Base-by-base conservation (phyloP, 2,329 filamentous ascomycete genomes). In the Talaromyces sp. region DNA sequence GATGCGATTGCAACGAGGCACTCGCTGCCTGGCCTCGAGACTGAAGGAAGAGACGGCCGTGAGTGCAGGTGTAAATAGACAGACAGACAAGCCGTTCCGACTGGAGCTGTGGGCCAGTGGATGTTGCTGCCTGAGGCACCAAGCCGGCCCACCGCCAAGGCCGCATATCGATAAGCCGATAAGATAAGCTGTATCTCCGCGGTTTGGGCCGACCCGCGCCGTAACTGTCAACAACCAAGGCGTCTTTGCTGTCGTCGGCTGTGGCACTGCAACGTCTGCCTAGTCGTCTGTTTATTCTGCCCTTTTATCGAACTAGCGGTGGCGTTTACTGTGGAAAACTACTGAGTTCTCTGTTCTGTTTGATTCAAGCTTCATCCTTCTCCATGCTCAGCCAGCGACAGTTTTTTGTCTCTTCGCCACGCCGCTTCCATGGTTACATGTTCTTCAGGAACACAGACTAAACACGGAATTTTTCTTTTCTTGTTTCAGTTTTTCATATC, bases 111-210 rank as follows among this genome's bases (percentile, higher is more conserved):
- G 49, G 49, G 25, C 25, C 49, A 10, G 47, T 11, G 25, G 11
- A n/a, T 32, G 15, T 55, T 55, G 4, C 33, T 53, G 61, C 61
- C 61, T 63, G 25, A 59, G 57, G 61, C 57, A 53, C 27, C 28
- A 1, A 51, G 47, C 27, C 44, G 60, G 56, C 55, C 36, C 47
- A n/a, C 22, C 13, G 60, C 25, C 53, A 53, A 61, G 55, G 52
- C 22, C 22, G 8, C 27, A 27, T 53, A 53, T 53, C 39, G 56
- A 62, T 59, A 62, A 55, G 47, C 19, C 55, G 58, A 60, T 60
- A 60, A 60, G 52, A 61, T 54, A 53, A 27, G n/a, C 32, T 9
- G 36, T 62, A 60, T 62, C 57, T 51, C 57, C 57, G 53, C 44
- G 19, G 36, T 22, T 53, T 47, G n/a, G 44, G 3, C 44, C 44